phyloP scores from a whole-genome alignment of 2,329 filamentous ascomycete species.

The Fusarium solani-melongenae region DNA sequence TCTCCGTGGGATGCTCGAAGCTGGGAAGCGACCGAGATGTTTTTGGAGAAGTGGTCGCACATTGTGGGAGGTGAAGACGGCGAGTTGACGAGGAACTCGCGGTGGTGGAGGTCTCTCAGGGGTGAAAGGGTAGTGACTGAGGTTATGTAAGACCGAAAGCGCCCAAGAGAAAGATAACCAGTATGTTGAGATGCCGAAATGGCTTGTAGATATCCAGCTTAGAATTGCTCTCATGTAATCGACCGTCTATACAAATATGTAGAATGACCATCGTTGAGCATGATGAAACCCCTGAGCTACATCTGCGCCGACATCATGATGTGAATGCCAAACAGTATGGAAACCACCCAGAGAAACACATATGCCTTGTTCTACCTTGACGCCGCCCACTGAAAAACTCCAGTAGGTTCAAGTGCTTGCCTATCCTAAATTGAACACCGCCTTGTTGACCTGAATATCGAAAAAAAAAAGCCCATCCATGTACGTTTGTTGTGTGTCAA shows the following conservation, averaged over 20 bases:
- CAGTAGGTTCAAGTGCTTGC: slow-evolving; percentile 13
- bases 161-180: background rate
- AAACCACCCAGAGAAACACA: slow-evolving; percentile 4
- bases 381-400: slow-evolving; percentile 24
- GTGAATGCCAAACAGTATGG: slow-evolving; percentile 8
- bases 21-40: slow-evolving; percentile 45
- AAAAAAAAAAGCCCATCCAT: background rate
- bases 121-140: slow-evolving; percentile 39
- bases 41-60: slow-evolving; percentile 44
- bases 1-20: slow-evolving; percentile 45
- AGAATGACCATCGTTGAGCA: slow-evolving; percentile 8
- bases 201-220: slow-evolving; percentile 6
- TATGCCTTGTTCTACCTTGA: slow-evolving; percentile 37
- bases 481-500: slow-evolving; percentile 6
- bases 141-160: slow-evolving; percentile 12
- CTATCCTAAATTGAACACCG: slow-evolving; percentile 18
- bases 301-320: slow-evolving; percentile 13
- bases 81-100: slow-evolving; percentile 43
- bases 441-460: slow-evolving; percentile 16
- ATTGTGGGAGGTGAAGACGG: slow-evolving; percentile 45
- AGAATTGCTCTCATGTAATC: slow-evolving; percentile 19
- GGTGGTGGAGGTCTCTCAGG: slow-evolving; percentile 44
- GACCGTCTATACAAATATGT: slow-evolving; percentile 32
- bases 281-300: slow-evolving; percentile 7
- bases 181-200: background rate